These are phyloP conservation scores for Leishmania lainsoni DNA, from an alignment of 208 protist genomes.

Conservation along the genomic window DNA sequence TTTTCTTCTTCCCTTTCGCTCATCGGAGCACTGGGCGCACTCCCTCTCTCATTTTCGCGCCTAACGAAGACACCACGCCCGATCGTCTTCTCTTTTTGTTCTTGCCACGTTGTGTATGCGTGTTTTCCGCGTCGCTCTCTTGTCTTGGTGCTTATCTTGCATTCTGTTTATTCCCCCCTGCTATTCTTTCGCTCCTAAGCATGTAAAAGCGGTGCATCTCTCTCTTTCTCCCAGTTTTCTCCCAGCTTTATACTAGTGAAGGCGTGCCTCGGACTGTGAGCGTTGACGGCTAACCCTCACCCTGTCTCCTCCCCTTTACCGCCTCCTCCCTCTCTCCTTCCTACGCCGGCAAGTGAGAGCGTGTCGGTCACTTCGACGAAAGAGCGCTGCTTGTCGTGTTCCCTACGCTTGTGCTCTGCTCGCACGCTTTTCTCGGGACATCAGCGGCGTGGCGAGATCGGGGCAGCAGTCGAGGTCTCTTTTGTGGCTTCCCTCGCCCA, in stretches of 20 bases:
- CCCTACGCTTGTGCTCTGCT: background rate
- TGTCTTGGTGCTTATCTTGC: background rate
- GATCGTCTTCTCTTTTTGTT: no score
- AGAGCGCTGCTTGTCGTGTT: background rate
- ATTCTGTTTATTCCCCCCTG: background rate
- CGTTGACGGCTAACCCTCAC: background rate
- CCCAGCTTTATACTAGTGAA: background rate
- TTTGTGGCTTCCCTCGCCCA: background rate
- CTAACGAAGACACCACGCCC: no score
- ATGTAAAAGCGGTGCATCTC: no score
- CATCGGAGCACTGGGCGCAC: background rate
- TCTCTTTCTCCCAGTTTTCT: background rate
- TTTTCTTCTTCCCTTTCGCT: background rate
- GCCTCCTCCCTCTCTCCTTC: background rate
- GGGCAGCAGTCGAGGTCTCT: no score
- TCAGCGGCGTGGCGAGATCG: no score
- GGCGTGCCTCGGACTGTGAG: no score
- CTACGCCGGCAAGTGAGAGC: background rate
- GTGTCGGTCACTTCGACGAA: background rate
- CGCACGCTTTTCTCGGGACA: no score
- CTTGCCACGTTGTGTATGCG: no score
- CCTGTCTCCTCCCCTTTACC: background rate
- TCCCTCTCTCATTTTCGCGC: background rate
- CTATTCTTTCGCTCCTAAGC: background rate
- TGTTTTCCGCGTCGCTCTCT: constrained; percentile 1